Percentiles rank a stretch among this genome's conserved stretches.
Evolutionary conservation across 768 basidiomycete species (phyloP).

Genomic region (Lactifluus piperatus): DNA sequence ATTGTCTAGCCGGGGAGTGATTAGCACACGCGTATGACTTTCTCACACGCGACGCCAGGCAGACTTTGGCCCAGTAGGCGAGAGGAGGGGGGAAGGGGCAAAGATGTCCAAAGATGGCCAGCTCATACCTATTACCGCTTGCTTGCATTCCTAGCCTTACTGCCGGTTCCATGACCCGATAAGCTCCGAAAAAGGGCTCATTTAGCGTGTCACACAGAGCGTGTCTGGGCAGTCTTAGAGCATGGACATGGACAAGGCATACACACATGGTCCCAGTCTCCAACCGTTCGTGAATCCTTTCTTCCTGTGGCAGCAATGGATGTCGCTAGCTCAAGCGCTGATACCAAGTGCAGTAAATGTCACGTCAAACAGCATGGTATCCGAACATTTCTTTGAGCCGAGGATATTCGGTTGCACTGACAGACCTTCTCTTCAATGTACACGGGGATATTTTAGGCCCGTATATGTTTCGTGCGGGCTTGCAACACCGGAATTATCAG

Average conservation of each 20-base stretch:
- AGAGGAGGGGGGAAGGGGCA: too few relatives aligned
- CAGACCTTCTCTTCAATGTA: not conserved
- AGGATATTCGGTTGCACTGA: constrained; percentile 11
- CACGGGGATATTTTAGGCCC: not conserved
- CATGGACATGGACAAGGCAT: not conserved
- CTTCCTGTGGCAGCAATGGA: not conserved
- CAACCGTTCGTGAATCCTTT: not conserved
- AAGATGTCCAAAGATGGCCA: not conserved
- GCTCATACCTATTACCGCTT: not conserved
- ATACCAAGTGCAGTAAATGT: constrained; percentile 2
- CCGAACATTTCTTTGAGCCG: constrained; percentile 9
- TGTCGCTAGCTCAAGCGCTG: not conserved
- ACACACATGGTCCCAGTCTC: not conserved
- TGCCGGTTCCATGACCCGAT: not conserved
- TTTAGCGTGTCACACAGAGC: not conserved
- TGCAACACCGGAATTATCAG: not conserved
- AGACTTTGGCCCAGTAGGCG: too few relatives aligned
- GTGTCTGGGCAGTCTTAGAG: too few relatives aligned
- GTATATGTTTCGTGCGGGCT: constrained; percentile 6
- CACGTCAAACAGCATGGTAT: not conserved
- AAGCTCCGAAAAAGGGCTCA: not conserved
- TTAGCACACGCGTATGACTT: too few relatives aligned
- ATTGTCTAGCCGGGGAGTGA: too few relatives aligned
- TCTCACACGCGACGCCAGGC: too few relatives aligned
- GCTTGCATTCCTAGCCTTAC: not conserved